Base-by-base conservation (phyloP, 345 rosid genomes). In the Chamaenerion angustifolium region DNA sequence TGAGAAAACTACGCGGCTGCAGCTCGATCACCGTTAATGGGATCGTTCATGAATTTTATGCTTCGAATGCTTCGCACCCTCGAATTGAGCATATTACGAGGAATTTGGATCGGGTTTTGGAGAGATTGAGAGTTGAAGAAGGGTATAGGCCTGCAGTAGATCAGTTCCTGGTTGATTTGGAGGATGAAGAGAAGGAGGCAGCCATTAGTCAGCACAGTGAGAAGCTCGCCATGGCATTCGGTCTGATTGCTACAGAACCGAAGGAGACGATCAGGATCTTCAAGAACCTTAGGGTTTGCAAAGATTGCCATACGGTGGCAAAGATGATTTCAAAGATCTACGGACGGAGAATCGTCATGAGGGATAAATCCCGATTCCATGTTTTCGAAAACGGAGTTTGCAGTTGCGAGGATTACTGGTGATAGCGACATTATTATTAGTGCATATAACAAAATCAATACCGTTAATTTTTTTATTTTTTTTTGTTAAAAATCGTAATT, bases 361-460 rank as follows among this genome's bases (percentile, higher is more conserved):
- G 85, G 54, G 94, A 79, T 55, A 73, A 72, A 69, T 70, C 63
- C 13, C 69, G 79, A 55, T 85, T 85, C 55, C 87, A 79, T 55
- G 57, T 43, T 64, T 77, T 82, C 64, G 67, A 46, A 54, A 60
- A 73, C 53, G 81, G 87, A 43, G 60, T 60, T 51, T 79, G 85
- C 61, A 66, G 64, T 43, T 75, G 84, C 62, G 76, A 61, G 23
- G 79, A 79, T 59, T 75, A 71, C 57, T 75, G 89, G 89, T 75
- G 68, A n/a, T n/a, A n/a, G n/a, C n/a, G n/a, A n/a, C n/a, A n/a
- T n/a, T n/a, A n/a, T n/a, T n/a, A n/a, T n/a, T n/a, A n/a, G n/a
- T n/a, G n/a, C n/a, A n/a, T n/a, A n/a, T n/a, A n/a, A n/a, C n/a
- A n/a, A n/a, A n/a, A n/a, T n/a, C n/a, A n/a, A n/a, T n/a, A n/a